A percentile compares a stretch with the other conserved stretches of the same genome.
These are phyloP conservation scores for Starmerella asiatica DNA, from an alignment of 805 yeast species.

Conservation along the genomic window DNA sequence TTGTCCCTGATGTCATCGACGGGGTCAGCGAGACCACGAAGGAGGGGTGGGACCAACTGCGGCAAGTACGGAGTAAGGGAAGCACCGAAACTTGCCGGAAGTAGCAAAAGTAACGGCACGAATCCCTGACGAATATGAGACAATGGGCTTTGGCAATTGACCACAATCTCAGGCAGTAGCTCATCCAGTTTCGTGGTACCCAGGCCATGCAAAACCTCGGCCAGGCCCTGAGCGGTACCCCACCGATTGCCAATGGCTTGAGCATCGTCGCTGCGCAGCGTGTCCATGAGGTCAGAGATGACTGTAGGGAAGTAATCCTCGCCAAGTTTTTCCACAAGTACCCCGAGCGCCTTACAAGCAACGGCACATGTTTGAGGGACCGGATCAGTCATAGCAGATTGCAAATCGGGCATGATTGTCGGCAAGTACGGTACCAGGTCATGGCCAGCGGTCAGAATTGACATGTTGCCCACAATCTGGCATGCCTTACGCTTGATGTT, in stretches of 20 bases:
- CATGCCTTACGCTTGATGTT: constrained; percentile 84
- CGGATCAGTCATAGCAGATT: constrained; percentile 94
- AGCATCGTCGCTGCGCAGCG: constrained; percentile 52
- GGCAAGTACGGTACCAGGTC: constrained; percentile 77
- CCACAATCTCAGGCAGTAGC: constrained; percentile 63
- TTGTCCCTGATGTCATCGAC: constrained; percentile 80
- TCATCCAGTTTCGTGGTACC: constrained; percentile 84
- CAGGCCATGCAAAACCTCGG: constrained; percentile 86
- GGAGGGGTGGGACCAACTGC: constrained; percentile 78
- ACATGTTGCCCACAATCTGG: constrained; percentile 98
- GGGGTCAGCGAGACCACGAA: constrained; percentile 79
- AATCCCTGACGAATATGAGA: constrained; percentile 76
- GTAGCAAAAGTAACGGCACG: constrained; percentile 73
- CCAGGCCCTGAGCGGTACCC: constrained; percentile 93
- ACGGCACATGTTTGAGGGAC: constrained; percentile 95
- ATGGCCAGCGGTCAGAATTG: constrained; percentile 77
- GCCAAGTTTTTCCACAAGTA: constrained; percentile 89
- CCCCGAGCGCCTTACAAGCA: constrained; percentile 93
- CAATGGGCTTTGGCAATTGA: constrained; percentile 54
- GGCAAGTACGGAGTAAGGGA: constrained; percentile 77
- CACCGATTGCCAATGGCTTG: constrained; percentile 75
- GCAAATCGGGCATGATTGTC: constrained; percentile 65
- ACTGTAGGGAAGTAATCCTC: constrained; percentile 90
- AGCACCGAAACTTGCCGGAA: constrained; percentile 85
- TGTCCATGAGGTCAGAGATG: constrained; percentile 62